Base-by-base conservation (phyloP, 495 filamentous ascomycete genomes). In the Aspergillus avenaceus region DNA sequence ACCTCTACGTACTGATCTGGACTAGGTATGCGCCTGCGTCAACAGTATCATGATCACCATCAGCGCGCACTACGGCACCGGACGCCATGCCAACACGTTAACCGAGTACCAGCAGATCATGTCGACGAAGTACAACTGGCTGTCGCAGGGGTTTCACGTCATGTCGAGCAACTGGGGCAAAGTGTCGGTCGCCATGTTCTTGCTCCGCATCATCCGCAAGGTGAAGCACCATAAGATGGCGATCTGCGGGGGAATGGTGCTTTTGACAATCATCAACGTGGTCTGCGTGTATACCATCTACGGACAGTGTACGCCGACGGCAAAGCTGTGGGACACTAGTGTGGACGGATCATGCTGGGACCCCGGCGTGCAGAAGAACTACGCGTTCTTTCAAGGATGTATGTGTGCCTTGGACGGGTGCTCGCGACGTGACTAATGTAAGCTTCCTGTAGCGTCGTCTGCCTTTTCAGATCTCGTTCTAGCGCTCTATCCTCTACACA, bases 111-210 rank as follows among this genome's bases (percentile, higher is more conserved):
- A 54, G 25, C 23, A 23, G 4, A 41, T 45, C 24, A 25, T 25
- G 11, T 26, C 52, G 0, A 34, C 18, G 40, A 54, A 54, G 36
- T 54, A 25, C 36, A 41, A 54, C 26, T 13, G 44, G 14, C 29
- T 54, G 4, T 54, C 52, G 16, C 46, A 49, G 18, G 52, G 52
- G 5, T 54, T 49, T 26, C 52, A 54, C 36, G 52, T 54, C 24
- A 54, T 54, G 52, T 32, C 41, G 25, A 54, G 46, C 0, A 54
- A 50, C 29, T 54, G 52, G 52, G 52, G 52, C 8, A 54, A 54
- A 23, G 46, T 50, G 2, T 54, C 52, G 1, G 52, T 54, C 2
- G 52, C 46, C 12, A 8, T 54, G 21, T 54, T 54, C 26, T 21
- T 54, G n/a, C 26, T 54, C 5, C 46, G 52, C 3, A 54, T 54